Evolutionary conservation across 371 early-diverging fungal genomes (phyloP).

Genomic region (Parasitella parasitica): DNA sequence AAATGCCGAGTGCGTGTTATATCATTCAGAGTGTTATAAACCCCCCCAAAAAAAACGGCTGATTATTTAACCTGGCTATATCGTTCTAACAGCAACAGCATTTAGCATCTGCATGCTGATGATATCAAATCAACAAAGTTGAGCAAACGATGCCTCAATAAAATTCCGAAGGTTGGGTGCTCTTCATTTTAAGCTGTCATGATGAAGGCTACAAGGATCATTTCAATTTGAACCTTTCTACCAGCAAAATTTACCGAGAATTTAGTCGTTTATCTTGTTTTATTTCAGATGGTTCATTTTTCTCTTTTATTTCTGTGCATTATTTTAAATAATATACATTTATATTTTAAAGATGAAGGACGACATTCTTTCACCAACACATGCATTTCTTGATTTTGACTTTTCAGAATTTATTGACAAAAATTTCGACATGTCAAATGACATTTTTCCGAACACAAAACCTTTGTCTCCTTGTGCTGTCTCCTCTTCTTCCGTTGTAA

Average conservation of each 20-base stretch:
- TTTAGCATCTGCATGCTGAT: too few species aligned
- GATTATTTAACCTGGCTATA: too few species aligned
- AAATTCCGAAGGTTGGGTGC: not conserved
- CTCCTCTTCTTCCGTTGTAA: not conserved
- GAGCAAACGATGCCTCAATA: too few species aligned
- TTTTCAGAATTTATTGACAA: slow-evolving; percentile 21
- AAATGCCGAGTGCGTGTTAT: too few species aligned
- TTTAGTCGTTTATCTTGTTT: not conserved
- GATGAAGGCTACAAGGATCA: not conserved
- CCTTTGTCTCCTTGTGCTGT: not conserved
- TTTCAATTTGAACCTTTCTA: not conserved
- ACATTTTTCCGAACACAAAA: slow-evolving; percentile 2
- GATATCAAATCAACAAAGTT: too few species aligned
- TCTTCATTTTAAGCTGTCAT: not conserved
- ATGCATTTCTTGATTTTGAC: slow-evolving; percentile 19
- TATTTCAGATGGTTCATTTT: not conserved
- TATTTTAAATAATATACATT: not conserved
- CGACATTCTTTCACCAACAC: slow-evolving; percentile 10
- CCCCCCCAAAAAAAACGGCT: too few species aligned
- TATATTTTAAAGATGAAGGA: slow-evolving; percentile 1
- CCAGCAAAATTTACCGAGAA: slow-evolving; percentile 1
- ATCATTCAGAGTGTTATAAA: too few species aligned
- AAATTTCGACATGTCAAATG: slow-evolving; percentile 15
- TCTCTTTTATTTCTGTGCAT: not conserved
- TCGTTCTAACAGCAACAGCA: too few species aligned